phyloP scores from a whole-genome alignment of 306 rosid species.

The Rosa persica region DNA sequence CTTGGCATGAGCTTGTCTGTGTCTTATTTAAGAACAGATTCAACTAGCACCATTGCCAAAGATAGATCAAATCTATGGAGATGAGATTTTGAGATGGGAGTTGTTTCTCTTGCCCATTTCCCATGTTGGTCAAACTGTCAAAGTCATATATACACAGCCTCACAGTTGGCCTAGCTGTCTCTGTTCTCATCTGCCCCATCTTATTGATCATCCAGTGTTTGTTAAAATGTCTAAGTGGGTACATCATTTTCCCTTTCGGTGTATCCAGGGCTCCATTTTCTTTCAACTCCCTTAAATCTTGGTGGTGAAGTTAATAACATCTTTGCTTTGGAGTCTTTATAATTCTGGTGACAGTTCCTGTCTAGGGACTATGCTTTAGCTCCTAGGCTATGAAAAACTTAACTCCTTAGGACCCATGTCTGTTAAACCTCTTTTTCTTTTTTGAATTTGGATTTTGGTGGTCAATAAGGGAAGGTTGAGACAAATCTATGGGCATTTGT shows the following conservation, averaged over 20 bases:
- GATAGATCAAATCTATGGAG: slow-evolving; percentile 2
- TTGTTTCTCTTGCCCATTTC: slow-evolving; percentile 1
- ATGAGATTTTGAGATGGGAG: background rate
- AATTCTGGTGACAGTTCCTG: slow-evolving; percentile 42
- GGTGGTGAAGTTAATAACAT: slow-evolving; percentile 23
- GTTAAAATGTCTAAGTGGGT: slow-evolving; percentile 27
- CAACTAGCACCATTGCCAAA: slow-evolving; percentile 9
- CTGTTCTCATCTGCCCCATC: slow-evolving; percentile 20
- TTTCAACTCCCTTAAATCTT: slow-evolving; percentile 1
- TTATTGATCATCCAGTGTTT: slow-evolving; percentile 21
- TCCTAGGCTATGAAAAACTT: background rate
- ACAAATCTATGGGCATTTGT: slow-evolving; percentile 18
- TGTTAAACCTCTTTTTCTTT: slow-evolving; percentile 23
- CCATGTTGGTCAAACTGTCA: slow-evolving; percentile 12
- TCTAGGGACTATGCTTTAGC: slow-evolving; percentile 10
- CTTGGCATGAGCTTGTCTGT: background rate
- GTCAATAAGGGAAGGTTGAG: slow-evolving; percentile 29
- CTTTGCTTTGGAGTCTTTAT: background rate
- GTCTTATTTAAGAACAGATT: background rate
- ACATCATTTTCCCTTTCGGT: slow-evolving; percentile 28
- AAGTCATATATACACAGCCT: slow-evolving; percentile 6
- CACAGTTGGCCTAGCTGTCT: slow-evolving; percentile 9
- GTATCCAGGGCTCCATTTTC: slow-evolving; percentile 21
- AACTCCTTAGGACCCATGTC: slow-evolving; percentile 32
- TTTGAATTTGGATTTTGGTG: slow-evolving; percentile 16